Conservation (phyloP, 306 rosid species). For the Cucurbita ficifolia region DNA sequence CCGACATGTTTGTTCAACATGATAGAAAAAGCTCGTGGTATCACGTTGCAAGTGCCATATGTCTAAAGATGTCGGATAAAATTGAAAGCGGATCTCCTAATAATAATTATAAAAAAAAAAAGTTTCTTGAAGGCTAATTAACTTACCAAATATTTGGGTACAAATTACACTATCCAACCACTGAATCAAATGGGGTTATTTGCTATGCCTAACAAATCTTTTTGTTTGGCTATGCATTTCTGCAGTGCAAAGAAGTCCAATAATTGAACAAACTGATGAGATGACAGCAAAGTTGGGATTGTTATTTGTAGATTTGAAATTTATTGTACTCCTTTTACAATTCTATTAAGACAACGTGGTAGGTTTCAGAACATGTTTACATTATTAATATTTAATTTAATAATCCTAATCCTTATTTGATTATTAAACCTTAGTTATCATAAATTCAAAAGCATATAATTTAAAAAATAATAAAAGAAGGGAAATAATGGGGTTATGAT, state of each 20-base stretch:
- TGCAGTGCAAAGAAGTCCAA: neutral
- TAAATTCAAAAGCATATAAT: no score
- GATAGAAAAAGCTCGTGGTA: no score
- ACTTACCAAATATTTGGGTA: neutral
- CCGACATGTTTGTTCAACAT: no score
- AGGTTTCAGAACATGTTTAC: neutral
- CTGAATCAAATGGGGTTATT: neutral
- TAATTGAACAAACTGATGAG: neutral
- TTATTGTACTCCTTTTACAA: neutral
- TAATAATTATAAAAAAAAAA: neutral
- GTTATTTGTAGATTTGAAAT: neutral
- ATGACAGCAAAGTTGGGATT: slow-evolving; percentile 2
- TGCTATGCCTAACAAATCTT: neutral
- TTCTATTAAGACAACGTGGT: neutral
- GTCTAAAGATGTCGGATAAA: no score
- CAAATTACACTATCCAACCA: neutral
- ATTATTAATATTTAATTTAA: neutral
- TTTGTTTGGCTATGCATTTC: neutral
- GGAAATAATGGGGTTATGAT: neutral
- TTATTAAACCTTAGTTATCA: no score
- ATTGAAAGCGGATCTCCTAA: no score
- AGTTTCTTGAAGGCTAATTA: neutral
- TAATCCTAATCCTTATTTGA: neutral
- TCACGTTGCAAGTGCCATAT: no score
- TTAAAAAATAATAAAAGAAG: neutral